Evolutionary conservation across 257 asterid genomes (phyloP).

Genomic region (Galeopsis tetrahit): DNA sequence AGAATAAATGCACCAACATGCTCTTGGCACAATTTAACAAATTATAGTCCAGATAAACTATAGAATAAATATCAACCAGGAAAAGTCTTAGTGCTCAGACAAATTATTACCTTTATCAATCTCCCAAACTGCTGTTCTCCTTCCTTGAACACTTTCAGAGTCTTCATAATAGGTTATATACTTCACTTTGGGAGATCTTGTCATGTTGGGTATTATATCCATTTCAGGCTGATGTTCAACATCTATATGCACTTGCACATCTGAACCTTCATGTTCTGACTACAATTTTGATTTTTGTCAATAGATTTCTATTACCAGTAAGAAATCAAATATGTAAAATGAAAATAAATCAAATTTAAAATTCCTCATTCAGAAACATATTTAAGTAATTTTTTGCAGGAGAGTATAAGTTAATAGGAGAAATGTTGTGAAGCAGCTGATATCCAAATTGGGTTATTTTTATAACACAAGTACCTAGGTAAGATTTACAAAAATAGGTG

Average conservation of each 20-base stretch:
- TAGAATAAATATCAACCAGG: background rate
- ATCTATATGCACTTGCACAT: constrained; percentile 79
- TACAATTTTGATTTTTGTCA: constrained; percentile 46
- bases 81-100: constrained; percentile 32
- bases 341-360: background rate
- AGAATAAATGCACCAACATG: constrained; percentile 1
- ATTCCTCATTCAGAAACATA: background rate
- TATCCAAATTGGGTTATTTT: constrained; percentile 5
- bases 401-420: constrained; percentile 29
- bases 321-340: constrained; percentile 17
- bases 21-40: constrained; percentile 13
- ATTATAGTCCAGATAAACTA: constrained; percentile 22
- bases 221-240: constrained; percentile 75
- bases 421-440: constrained; percentile 17
- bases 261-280: constrained; percentile 98
- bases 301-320: constrained; percentile 26
- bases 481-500: constrained; percentile 2
- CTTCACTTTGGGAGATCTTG: constrained; percentile 80
- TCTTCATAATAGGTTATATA: constrained; percentile 98
- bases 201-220: constrained; percentile 90
- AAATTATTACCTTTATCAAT: constrained; percentile 85
- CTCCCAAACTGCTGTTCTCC: constrained; percentile 99
- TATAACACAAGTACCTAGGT: constrained; percentile 14
- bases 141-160: constrained; percentile 91
- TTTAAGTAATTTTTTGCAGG: background rate